Base-by-base conservation (phyloP, 75 land plant genomes). In the Azolla pinnata region DNA sequence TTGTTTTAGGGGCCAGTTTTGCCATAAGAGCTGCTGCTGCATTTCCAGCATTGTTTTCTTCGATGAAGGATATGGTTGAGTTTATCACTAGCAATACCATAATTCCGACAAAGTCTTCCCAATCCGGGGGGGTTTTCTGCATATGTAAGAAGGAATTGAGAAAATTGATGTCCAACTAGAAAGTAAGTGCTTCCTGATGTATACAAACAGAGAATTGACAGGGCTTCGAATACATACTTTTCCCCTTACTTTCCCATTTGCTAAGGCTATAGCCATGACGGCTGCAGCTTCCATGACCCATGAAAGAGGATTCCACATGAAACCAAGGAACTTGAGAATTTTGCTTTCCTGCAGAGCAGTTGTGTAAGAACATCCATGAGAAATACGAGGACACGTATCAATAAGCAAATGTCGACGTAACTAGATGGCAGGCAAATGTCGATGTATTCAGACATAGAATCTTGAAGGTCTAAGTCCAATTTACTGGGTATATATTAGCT, bases 21-120 rank as follows among this genome's bases (percentile, higher is more conserved):
- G 95, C 89, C 97, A 92, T 92, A 30, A 92, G 74, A 52, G 97
- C 90, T 17, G 95, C 97, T 40, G 97, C 97, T 25, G 97, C 97
- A 71, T 92, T 88, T 19, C 97, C 97, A 29, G 97, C 97, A 75
- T 92, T 92, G 68, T 88, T 92, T 67, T 92, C 97, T 71, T 92
- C 97, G 12, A 92, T 85, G 71, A 88, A 92, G 73, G 84, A 80
- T 49, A 92, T 88, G 27, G 97, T 92, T 0, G 97, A 88, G 62
- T 92, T 92, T 35, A 92, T 85, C 0, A 88, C 24, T 19, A 92
- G 83, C 57, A 92, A 68, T 14, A 76, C 72, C 23, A 88, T 73
- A 49, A 92, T 90, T 17, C 96, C 96, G 23, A 90, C 82, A 74
- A 86, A 90, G 61, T 90, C 96, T 50, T 90, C 87, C 97, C 97